Percentiles rank a stretch among this genome's conserved stretches.
Conservation (phyloP, 2,329 filamentous ascomycete genomes). For the Arthrobotrys pseudoclavata region DNA sequence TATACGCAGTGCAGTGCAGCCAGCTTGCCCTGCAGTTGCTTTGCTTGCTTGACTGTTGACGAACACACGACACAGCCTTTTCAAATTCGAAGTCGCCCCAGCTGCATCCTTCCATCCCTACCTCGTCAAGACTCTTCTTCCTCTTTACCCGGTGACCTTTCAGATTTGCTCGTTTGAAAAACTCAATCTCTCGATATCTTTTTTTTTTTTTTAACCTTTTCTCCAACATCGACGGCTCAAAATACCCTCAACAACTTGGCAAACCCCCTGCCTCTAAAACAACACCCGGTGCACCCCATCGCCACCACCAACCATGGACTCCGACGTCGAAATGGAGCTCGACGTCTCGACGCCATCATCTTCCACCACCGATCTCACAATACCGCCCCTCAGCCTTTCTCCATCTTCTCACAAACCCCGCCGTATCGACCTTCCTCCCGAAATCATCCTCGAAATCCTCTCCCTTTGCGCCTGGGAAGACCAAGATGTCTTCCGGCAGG, state of each 20-base stretch:
- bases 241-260: slow-evolving; percentile 24
- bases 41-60: slow-evolving; percentile 12
- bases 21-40: slow-evolving; percentile 22
- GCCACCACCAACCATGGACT: slow-evolving; percentile 40
- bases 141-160: slow-evolving; percentile 17
- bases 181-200: slow-evolving; percentile 22
- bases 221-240: slow-evolving; percentile 7
- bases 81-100: neutral
- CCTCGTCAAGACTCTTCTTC: slow-evolving; percentile 17
- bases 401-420: slow-evolving; percentile 29
- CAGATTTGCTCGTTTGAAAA: neutral
- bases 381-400: slow-evolving; percentile 38
- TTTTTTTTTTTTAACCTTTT: slow-evolving; percentile 1
- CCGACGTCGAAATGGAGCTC: slow-evolving; percentile 54
- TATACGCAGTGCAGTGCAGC: neutral
- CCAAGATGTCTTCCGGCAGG: slow-evolving; percentile 57
- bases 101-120: slow-evolving; percentile 7
- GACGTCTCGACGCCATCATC: slow-evolving; percentile 51
- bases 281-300: slow-evolving; percentile 15
- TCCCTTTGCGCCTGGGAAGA: slow-evolving; percentile 59
- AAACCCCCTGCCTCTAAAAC: slow-evolving; percentile 17
- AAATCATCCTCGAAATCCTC: slow-evolving; percentile 60
- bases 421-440: slow-evolving; percentile 52
- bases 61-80: slow-evolving; percentile 27
- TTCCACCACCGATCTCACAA: slow-evolving; percentile 47